Percentiles rank a stretch among this genome's conserved stretches.
These are phyloP conservation scores for Aspergillus arachidicola DNA, from an alignment of 2,329 filamentous ascomycete species.

Conservation along the genomic window DNA sequence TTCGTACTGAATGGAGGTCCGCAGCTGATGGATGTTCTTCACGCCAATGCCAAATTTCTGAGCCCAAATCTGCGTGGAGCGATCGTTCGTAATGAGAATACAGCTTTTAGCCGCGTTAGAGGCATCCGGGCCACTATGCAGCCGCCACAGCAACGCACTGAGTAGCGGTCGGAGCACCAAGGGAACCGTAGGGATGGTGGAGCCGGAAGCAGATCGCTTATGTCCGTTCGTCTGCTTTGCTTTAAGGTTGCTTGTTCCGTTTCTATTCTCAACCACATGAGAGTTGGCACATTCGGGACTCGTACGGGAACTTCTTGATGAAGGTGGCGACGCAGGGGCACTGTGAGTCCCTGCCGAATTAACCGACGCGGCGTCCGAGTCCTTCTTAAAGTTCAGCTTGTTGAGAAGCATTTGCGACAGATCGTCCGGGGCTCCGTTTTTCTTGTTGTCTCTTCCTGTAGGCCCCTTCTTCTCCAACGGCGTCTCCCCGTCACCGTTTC, in stretches of 20 bases:
- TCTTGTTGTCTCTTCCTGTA: slow-evolving; percentile 26
- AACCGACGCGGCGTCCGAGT: slow-evolving; percentile 41
- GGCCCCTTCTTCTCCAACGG: slow-evolving; percentile 22
- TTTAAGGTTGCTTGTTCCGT: slow-evolving; percentile 24
- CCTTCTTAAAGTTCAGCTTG: slow-evolving; percentile 51
- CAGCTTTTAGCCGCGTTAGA: slow-evolving; percentile 38
- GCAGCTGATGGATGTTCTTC: slow-evolving; percentile 52
- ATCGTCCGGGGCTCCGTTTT: slow-evolving; percentile 36
- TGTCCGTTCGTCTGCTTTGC: slow-evolving; percentile 28
- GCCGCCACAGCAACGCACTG: slow-evolving; percentile 49
- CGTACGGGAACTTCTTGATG: slow-evolving; percentile 49
- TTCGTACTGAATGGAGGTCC: slow-evolving; percentile 51
- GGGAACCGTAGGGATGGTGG: slow-evolving; percentile 42
- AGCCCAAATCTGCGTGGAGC: slow-evolving; percentile 46
- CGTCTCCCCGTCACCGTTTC: slow-evolving; percentile 19
- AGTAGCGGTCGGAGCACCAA: slow-evolving; percentile 45
- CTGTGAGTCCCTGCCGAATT: slow-evolving; percentile 47
- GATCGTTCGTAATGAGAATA: slow-evolving; percentile 50
- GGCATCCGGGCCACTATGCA: slow-evolving; percentile 40
- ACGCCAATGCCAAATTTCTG: slow-evolving; percentile 51
- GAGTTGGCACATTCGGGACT: slow-evolving; percentile 45
- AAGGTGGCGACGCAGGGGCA: slow-evolving; percentile 46
- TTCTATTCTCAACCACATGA: slow-evolving; percentile 29
- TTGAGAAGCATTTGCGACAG: slow-evolving; percentile 51
- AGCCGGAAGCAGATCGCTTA: slow-evolving; percentile 35